phyloP scores from a whole-genome alignment of 768 basidiomycete species.

The Serendipita indica region DNA sequence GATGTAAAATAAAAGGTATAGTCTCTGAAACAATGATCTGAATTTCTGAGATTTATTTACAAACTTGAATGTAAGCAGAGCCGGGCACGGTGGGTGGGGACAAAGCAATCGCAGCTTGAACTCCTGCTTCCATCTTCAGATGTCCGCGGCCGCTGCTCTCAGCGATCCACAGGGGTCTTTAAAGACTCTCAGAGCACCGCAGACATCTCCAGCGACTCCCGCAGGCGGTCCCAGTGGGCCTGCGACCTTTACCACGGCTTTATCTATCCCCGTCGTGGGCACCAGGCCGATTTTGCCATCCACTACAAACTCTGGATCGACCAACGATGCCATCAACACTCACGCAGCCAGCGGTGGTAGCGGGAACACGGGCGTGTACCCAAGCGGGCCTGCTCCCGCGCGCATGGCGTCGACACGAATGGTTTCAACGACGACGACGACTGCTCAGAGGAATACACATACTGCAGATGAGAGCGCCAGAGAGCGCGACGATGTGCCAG shows the following conservation, averaged over 20 bases:
- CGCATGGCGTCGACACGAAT: background rate
- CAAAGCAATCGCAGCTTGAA: background rate
- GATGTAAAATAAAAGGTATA: too few relatives aligned
- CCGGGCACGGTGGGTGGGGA: background rate
- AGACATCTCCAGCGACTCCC: background rate
- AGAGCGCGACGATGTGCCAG: constrained; percentile 1
- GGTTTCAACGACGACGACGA: background rate
- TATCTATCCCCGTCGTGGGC: constrained; percentile 66
- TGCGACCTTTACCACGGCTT: constrained; percentile 45
- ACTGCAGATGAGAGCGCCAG: background rate
- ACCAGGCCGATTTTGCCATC: constrained; percentile 36
- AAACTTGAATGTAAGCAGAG: too few relatives aligned
- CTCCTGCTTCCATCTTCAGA: constrained; percentile 1
- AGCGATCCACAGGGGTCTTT: too few relatives aligned
- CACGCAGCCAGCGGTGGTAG: constrained; percentile 16
- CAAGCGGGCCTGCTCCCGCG: constrained; percentile 7
- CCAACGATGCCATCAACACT: constrained; percentile 1
- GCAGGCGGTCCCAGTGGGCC: constrained; percentile 16
- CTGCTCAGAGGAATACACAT: background rate
- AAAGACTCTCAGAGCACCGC: too few relatives aligned
- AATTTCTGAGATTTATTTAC: too few relatives aligned
- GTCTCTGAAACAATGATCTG: too few relatives aligned
- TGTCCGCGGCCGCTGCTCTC: too few relatives aligned
- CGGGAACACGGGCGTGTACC: constrained; percentile 32
- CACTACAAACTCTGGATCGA: background rate